Base-by-base conservation (phyloP, 2,329 filamentous ascomycete species). In the Hyphodiscus sp. region DNA sequence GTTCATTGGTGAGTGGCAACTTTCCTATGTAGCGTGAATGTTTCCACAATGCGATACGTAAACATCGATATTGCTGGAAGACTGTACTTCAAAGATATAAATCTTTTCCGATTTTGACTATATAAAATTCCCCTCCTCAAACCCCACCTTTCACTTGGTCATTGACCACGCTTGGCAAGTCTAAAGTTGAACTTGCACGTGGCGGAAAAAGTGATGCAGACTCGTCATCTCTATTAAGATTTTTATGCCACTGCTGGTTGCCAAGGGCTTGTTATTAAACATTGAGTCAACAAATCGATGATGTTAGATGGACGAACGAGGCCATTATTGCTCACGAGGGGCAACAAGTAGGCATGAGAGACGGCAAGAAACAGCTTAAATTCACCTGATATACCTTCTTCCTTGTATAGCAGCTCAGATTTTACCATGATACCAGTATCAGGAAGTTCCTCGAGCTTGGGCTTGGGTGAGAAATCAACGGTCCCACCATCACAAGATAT, bases 401-500 rank as follows among this genome's bases (percentile, higher is more conserved):
- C 51, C 19, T n/a, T 45, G 38, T 41, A 51, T 20, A 51, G 30
- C 16, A 56, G 46, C 33, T 49, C 48, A 13, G 38, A 20, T 20
- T 44, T 41, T 7, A 53, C 33, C 16, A 38, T 38, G 13, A 13
- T 44, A 26, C 41, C 33, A 16, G 20, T 8, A 1, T 50, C 38
- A 5, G 50, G 29, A 15, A 51, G 20, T 23, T 46, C 54, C 1
- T 51, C 51, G 23, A 41, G 29, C n/a, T 49, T 42, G 2, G 45
- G 41, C 1, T 2, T 42, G 4, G 19, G 20, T 4, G 49, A 41
- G 2, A 52, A 55, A 18, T n/a, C 8, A 2, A n/a, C 13, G n/a
- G 41, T 41, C 7, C 15, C 15, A 2, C 13, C 19, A 38, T 38
- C 41, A n/a, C 47, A 41, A 15, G 42, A 47, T n/a, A 44, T 26